Percentiles rank a stretch among this genome's conserved stretches.
phyloP scores from a whole-genome alignment of 1,284 basidiomycete species.

The Porodaedalea pini region DNA sequence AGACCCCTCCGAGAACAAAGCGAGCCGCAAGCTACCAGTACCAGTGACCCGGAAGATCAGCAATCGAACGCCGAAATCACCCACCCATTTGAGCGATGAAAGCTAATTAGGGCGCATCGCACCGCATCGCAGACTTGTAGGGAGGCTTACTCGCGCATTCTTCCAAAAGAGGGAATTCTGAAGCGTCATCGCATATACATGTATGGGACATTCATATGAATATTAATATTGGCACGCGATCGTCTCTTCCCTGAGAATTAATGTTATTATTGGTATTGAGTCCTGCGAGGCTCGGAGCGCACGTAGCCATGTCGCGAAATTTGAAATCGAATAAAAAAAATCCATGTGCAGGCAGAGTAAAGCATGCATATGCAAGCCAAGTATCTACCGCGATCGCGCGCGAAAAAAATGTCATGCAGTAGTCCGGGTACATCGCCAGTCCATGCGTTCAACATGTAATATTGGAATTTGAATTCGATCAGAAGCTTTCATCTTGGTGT shows the following conservation, averaged over 20 bases:
- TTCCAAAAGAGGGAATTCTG: background rate
- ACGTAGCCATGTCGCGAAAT: background rate
- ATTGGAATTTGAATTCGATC: background rate
- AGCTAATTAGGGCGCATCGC: too few species aligned
- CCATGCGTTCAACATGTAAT: too few species aligned
- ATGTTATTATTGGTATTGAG: too few species aligned
- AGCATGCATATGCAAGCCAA: too few species aligned
- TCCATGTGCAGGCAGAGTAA: too few species aligned
- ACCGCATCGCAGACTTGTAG: too few species aligned
- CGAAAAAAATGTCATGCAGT: too few species aligned
- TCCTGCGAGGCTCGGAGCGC: background rate
- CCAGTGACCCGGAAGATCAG: background rate
- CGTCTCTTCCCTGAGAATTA: background rate
- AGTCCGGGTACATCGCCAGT: too few species aligned
- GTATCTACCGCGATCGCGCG: too few species aligned
- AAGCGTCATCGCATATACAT: background rate
- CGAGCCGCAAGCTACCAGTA: background rate
- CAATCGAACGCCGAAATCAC: too few species aligned
- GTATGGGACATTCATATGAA: background rate
- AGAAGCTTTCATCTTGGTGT: background rate
- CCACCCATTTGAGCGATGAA: too few species aligned
- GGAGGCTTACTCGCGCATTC: background rate
- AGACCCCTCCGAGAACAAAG: background rate
- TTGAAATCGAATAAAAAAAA: too few species aligned
- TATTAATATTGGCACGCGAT: background rate